These are phyloP conservation scores for Phytophthora vignae DNA, from an alignment of 352 stramenopile genomes.

Conservation along the genomic window DNA sequence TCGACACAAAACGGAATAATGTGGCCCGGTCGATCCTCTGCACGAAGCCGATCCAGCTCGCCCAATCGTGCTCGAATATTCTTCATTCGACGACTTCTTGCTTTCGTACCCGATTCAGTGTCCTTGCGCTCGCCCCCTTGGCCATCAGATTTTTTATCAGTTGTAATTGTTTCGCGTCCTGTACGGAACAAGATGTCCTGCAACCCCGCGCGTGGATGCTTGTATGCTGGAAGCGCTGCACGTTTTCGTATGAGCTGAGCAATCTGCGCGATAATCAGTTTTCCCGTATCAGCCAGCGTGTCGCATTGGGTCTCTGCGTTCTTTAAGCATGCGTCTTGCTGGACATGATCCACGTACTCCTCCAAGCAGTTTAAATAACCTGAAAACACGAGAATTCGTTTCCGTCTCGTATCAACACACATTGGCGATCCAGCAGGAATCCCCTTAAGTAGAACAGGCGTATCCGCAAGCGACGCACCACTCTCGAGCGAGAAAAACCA, in stretches of 20 bases:
- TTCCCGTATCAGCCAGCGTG: constrained; percentile 39
- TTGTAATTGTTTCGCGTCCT: constrained; percentile 33
- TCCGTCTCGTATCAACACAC: constrained; percentile 53
- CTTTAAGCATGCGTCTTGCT: constrained; percentile 4
- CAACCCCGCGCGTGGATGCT: constrained; percentile 49
- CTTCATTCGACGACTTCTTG: constrained; percentile 59
- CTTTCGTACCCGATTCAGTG: constrained; percentile 34
- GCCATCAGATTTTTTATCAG: constrained; percentile 17
- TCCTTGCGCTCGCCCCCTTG: constrained; percentile 15
- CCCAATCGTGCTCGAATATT: constrained; percentile 64
- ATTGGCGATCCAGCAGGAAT: constrained; percentile 72
- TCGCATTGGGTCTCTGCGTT: background rate
- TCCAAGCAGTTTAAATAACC: constrained; percentile 77
- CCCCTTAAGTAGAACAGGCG: constrained; percentile 61
- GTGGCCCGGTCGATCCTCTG: constrained; percentile 57
- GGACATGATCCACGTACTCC: constrained; percentile 53
- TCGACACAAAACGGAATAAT: constrained; percentile 72
- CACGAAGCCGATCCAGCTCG: constrained; percentile 43
- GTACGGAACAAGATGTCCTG: constrained; percentile 60
- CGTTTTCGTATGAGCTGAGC: constrained; percentile 44
- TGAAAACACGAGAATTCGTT: constrained; percentile 73
- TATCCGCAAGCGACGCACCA: constrained; percentile 40
- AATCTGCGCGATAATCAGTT: constrained; percentile 44
- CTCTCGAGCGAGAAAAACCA: constrained; percentile 75
- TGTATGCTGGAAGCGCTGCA: constrained; percentile 54